Evolutionary conservation across 2,329 filamentous ascomycete genomes (phyloP).

Genomic region (Neonectria punicea): DNA sequence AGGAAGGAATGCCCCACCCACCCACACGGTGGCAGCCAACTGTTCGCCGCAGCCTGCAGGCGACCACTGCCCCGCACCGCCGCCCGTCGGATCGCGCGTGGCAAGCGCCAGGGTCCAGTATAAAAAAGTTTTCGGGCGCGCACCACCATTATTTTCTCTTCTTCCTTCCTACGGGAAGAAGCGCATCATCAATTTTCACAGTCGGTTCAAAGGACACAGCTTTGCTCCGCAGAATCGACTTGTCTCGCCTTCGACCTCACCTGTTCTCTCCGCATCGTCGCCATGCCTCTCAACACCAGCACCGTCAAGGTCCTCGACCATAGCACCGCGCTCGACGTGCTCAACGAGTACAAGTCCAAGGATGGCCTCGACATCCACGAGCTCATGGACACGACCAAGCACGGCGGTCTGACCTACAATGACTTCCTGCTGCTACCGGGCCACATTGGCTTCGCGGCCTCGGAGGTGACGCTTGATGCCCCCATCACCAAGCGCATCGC

Average conservation of each 20-base stretch:
- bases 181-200: constrained; percentile 55
- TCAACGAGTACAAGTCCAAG: constrained; percentile 80
- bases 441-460: constrained; percentile 97
- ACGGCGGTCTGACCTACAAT: constrained; percentile 97
- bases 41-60: constrained; percentile 11
- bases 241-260: constrained; percentile 57
- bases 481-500: constrained; percentile 95
- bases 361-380: constrained; percentile 91
- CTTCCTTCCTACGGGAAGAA: constrained; percentile 65
- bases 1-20: background rate
- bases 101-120: constrained; percentile 37
- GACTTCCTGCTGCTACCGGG: constrained; percentile 97
- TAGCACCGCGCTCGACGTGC: constrained; percentile 79
- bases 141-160: constrained; percentile 51
- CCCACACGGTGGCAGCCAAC: background rate
- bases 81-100: constrained; percentile 31
- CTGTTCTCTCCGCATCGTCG: constrained; percentile 47
- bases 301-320: constrained; percentile 73
- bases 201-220: constrained; percentile 46
- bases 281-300: constrained; percentile 70
- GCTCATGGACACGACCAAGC: constrained; percentile 89
- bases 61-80: constrained; percentile 21
- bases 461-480: constrained; percentile 87
- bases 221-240: constrained; percentile 47
- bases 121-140: constrained; percentile 55